A percentile compares a stretch with the other conserved stretches of the same genome.
These are phyloP conservation scores for Carex kokanica DNA, from an alignment of 176 grass and related monocot genomes.

Conservation along the genomic window DNA sequence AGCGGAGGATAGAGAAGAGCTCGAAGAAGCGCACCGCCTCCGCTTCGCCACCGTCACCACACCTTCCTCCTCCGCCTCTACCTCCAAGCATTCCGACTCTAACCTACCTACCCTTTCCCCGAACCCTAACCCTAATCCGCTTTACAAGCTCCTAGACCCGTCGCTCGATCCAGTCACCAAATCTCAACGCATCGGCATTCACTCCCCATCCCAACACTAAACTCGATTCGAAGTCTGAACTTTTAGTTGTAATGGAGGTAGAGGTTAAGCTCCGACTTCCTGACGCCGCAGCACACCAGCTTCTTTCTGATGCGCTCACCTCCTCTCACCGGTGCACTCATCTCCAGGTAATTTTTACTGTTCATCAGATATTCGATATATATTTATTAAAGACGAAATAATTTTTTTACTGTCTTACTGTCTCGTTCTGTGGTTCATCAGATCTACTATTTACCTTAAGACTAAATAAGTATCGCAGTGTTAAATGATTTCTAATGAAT, in stretches of 20 bases:
- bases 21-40: constrained; percentile 52
- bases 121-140: constrained; percentile 38
- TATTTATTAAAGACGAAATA: too few species aligned
- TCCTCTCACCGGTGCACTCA: constrained; percentile 52
- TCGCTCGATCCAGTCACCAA: constrained; percentile 49
- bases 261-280: constrained; percentile 83
- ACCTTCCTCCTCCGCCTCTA: constrained; percentile 25
- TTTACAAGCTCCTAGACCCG: constrained; percentile 55
- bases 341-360: constrained; percentile 17
- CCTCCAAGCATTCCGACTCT: constrained; percentile 18
- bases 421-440: neutral
- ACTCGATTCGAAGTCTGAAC: neutral
- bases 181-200: constrained; percentile 67
- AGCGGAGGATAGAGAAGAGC: constrained; percentile 64
- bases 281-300: constrained; percentile 61
- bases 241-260: constrained; percentile 51
- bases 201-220: constrained; percentile 17
- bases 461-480: neutral
- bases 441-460: neutral
- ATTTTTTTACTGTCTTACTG: neutral
- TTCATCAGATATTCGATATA: neutral
- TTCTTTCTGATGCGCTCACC: constrained; percentile 56
- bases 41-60: constrained; percentile 26
- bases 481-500: neutral
- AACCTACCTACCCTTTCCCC: neutral